Conservation (phyloP, 805 yeast genomes). For the Saccharomycopsis oosterbeekiorum region DNA sequence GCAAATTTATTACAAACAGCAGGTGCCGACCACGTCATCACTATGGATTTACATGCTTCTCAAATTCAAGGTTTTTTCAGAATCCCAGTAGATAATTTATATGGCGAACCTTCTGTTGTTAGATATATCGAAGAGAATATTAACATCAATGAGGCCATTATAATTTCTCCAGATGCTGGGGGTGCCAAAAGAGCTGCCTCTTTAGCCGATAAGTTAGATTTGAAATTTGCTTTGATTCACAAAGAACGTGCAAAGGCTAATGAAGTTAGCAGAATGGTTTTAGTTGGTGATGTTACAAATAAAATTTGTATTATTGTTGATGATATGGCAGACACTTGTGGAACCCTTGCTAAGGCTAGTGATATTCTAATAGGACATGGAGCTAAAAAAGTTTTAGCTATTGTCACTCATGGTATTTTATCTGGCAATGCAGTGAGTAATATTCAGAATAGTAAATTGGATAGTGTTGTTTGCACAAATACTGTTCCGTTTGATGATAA, state of each 20-base stretch:
- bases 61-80: constrained; percentile 82
- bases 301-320: constrained; percentile 72
- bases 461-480: constrained; percentile 67
- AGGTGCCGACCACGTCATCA: constrained; percentile 78
- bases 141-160: constrained; percentile 51
- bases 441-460: constrained; percentile 57
- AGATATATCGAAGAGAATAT: constrained; percentile 59
- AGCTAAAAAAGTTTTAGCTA: constrained; percentile 68
- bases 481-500: constrained; percentile 71
- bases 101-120: constrained; percentile 76
- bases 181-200: constrained; percentile 88
- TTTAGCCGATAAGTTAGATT: constrained; percentile 67
- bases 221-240: constrained; percentile 76
- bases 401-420: constrained; percentile 74
- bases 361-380: constrained; percentile 59
- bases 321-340: constrained; percentile 89
- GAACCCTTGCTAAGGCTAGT: constrained; percentile 75
- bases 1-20: constrained; percentile 77
- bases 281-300: constrained; percentile 74
- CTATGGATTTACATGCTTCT: constrained; percentile 84
- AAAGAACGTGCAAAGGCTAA: constrained; percentile 78
- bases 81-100: constrained; percentile 74
- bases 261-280: constrained; percentile 75
- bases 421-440: constrained; percentile 67
- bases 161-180: constrained; percentile 83